These are phyloP conservation scores for Tubosaeta brunneosetosa DNA, from an alignment of 768 basidiomycete genomes.

Conservation along the genomic window DNA sequence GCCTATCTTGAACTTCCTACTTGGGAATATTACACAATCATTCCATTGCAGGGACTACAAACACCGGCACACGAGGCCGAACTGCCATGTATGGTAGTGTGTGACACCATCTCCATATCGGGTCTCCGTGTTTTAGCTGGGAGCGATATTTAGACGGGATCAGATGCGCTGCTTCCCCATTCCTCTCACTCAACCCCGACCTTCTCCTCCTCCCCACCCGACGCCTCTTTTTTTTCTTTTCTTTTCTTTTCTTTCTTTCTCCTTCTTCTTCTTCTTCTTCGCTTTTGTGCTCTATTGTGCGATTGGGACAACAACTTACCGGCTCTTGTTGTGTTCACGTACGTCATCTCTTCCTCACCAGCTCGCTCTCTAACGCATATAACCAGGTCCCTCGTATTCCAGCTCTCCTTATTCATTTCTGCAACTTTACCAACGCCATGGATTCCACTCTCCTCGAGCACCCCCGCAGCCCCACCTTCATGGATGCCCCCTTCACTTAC, in stretches of 20 bases:
- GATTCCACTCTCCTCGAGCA: slow-evolving; percentile 50
- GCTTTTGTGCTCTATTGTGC: slow-evolving; percentile 34
- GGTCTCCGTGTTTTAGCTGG: neutral
- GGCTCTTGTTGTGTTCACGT: slow-evolving; percentile 31
- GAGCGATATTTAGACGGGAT: slow-evolving; percentile 32
- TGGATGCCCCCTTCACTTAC: slow-evolving; percentile 44
- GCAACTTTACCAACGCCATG: slow-evolving; percentile 35
- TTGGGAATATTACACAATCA: slow-evolving; percentile 18
- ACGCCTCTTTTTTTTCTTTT: slow-evolving; percentile 34
- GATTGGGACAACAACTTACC: slow-evolving; percentile 27
- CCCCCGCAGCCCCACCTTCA: slow-evolving; percentile 47
- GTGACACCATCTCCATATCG: slow-evolving; percentile 11
- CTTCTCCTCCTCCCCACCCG: slow-evolving; percentile 37
- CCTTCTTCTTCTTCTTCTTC: slow-evolving; percentile 22
- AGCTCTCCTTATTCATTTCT: slow-evolving; percentile 34
- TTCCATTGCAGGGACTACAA: slow-evolving; percentile 32
- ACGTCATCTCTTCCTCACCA: slow-evolving; percentile 11
- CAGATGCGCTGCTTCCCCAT: slow-evolving; percentile 27
- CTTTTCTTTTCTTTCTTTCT: slow-evolving; percentile 19
- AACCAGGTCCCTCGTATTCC: slow-evolving; percentile 30
- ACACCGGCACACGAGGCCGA: slow-evolving; percentile 32
- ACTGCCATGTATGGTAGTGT: slow-evolving; percentile 10
- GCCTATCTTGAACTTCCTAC: slow-evolving; percentile 2
- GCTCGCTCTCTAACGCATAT: slow-evolving; percentile 4
- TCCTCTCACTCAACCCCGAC: slow-evolving; percentile 23